Evolutionary conservation across 345 rosid species (phyloP).

Genomic region (Salix udensis): DNA sequence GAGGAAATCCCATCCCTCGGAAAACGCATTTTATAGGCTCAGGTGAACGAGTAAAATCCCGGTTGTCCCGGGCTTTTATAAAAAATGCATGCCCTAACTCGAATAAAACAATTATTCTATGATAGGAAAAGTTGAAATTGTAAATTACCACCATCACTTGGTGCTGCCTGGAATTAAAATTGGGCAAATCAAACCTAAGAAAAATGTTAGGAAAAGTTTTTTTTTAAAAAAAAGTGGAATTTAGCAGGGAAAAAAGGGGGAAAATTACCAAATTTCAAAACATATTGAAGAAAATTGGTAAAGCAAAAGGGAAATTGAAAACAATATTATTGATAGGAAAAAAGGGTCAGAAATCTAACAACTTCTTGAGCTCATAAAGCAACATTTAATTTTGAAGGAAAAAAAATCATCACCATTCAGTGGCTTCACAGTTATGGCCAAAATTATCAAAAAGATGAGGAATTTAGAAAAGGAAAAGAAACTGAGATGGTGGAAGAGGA

Average conservation of each 20-base stretch:
- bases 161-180: too few relatives aligned
- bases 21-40: rapidly evolving
- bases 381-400: neutral
- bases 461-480: neutral
- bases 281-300: neutral
- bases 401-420: neutral
- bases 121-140: too few relatives aligned
- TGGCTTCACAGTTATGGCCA: neutral
- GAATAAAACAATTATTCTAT: too few relatives aligned
- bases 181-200: neutral
- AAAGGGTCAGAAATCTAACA: neutral
- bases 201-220: neutral
- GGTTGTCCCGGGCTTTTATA: rapidly evolving
- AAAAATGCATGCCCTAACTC: rapidly evolving
- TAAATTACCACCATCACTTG: too few relatives aligned
- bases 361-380: neutral
- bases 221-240: too few relatives aligned
- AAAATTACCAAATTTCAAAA: neutral
- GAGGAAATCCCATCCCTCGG: rapidly evolving
- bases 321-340: neutral
- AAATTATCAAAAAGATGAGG: too few relatives aligned
- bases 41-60: too few relatives aligned
- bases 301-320: neutral
- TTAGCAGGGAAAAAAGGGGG: neutral
- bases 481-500: neutral